phyloP scores from a whole-genome alignment of 2,329 filamentous ascomycete species.

The Drechslera avenae region DNA sequence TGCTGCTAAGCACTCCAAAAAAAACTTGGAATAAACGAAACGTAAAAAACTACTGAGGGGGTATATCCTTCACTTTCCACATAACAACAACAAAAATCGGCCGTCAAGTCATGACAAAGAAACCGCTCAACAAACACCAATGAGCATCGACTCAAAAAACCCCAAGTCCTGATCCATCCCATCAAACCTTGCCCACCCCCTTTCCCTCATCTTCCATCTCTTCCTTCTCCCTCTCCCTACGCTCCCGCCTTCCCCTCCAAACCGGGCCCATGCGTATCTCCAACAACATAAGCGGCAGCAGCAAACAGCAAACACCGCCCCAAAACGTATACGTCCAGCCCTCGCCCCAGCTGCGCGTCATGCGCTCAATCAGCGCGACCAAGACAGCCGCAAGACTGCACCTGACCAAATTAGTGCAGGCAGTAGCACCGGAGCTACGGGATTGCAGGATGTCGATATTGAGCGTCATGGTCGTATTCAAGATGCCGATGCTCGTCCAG shows the following conservation, averaged over 20 bases:
- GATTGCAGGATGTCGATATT: constrained; percentile 38
- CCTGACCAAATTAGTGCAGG: constrained; percentile 35
- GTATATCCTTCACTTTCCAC: too few species aligned
- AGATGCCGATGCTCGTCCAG: constrained; percentile 34
- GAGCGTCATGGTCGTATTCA: constrained; percentile 40
- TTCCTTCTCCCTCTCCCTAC: constrained; percentile 15
- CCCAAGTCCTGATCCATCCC: too few species aligned
- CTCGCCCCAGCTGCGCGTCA: constrained; percentile 25
- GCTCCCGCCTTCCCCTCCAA: constrained; percentile 31
- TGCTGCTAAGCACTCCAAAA: too few species aligned
- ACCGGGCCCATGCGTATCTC: constrained; percentile 34
- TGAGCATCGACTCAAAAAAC: too few species aligned
- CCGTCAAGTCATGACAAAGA: too few species aligned
- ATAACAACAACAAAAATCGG: too few species aligned
- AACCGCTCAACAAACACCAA: too few species aligned
- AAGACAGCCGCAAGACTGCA: constrained; percentile 34
- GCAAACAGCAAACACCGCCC: constrained; percentile 26
- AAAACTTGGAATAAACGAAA: too few species aligned
- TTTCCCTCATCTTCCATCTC: too few species aligned
- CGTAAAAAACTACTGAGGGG: too few species aligned
- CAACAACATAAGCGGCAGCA: constrained; percentile 36
- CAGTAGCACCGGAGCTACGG: constrained; percentile 32
- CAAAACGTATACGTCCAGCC: constrained; percentile 39
- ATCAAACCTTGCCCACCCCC: too few species aligned
- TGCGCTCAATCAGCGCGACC: constrained; percentile 34